phyloP scores from a whole-genome alignment of 2,329 filamentous ascomycete species.

The Penicillium capsulatum region DNA sequence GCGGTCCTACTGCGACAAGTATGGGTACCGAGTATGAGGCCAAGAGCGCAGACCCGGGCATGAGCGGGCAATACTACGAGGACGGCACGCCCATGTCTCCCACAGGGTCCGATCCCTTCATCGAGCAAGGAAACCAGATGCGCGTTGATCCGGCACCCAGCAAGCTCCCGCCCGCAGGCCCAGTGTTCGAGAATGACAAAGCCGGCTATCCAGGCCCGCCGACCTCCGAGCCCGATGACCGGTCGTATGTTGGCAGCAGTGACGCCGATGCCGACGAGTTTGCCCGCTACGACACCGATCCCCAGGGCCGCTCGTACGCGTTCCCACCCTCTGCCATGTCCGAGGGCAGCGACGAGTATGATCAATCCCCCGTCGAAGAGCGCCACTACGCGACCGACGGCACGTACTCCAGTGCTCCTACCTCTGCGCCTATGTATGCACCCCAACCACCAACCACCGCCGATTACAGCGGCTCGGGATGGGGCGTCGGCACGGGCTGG shows the following conservation, averaged over 20 bases:
- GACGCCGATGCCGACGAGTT: slow-evolving; percentile 69
- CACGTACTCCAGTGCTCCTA: slow-evolving; percentile 24
- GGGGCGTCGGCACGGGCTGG: slow-evolving; percentile 66
- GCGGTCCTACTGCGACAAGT: slow-evolving; percentile 30
- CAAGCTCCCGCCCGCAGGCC: slow-evolving; percentile 26
- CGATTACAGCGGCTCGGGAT: slow-evolving; percentile 65
- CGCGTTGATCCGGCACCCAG: slow-evolving; percentile 31
- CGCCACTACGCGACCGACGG: slow-evolving; percentile 41
- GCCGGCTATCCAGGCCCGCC: slow-evolving; percentile 32
- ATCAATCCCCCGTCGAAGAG: slow-evolving; percentile 46
- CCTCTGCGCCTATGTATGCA: slow-evolving; percentile 25
- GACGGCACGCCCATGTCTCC: slow-evolving; percentile 46
- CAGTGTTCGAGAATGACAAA: slow-evolving; percentile 41
- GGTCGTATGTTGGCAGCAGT: slow-evolving; percentile 51
- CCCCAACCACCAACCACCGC: slow-evolving; percentile 38
- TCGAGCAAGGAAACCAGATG: slow-evolving; percentile 41
- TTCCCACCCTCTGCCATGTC: slow-evolving; percentile 46
- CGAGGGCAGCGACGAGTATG: slow-evolving; percentile 53
- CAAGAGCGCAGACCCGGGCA: slow-evolving; percentile 26
- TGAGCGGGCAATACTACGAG: slow-evolving; percentile 50
- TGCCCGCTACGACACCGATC: slow-evolving; percentile 60
- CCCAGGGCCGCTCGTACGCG: slow-evolving; percentile 57
- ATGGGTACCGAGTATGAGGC: slow-evolving; percentile 28
- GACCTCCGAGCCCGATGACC: slow-evolving; percentile 47
- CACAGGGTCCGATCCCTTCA: slow-evolving; percentile 60